Conservation (phyloP, 1,139 yeast species). For the Lodderomyces metapsilosis region DNA sequence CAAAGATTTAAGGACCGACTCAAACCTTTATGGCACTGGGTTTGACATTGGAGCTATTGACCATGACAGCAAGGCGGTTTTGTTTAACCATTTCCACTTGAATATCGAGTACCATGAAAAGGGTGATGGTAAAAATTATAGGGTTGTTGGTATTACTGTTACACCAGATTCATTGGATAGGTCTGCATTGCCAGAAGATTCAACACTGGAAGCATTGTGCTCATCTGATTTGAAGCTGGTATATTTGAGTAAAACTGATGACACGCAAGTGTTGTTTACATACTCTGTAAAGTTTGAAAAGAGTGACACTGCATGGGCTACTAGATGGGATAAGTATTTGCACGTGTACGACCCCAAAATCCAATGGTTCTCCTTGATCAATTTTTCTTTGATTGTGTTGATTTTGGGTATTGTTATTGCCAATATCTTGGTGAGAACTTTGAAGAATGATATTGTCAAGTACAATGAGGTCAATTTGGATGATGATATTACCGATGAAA, state of each 20-base stretch:
- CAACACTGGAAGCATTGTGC: conserved; percentile 26
- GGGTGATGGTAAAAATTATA: conserved; percentile 53
- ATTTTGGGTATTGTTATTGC: conserved; percentile 77
- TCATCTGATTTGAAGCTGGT: conserved; percentile 26
- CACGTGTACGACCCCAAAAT: conserved; percentile 90
- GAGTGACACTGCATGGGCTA: conserved; percentile 88
- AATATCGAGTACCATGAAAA: conserved; percentile 79
- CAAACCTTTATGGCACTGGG: conserved; percentile 73
- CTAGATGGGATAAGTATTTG: conserved; percentile 97
- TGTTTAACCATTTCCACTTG: conserved; percentile 81
- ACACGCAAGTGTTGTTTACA: conserved; percentile 35
- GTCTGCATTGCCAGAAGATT: conserved; percentile 26
- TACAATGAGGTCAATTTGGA: conserved; percentile 89
- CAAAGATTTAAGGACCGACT: conserved; percentile 54
- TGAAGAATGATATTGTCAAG: conserved; percentile 80
- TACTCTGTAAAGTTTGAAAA: conserved; percentile 58
- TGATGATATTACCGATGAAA: conserved; percentile 86
- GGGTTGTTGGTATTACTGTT: conserved; percentile 91
- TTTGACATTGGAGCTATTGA: conserved; percentile 72
- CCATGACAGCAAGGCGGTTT: conserved; percentile 48
- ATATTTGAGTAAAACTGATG: conserved; percentile 28
- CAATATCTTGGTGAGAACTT: conserved; percentile 75
- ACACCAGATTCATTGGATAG: conserved; percentile 65
- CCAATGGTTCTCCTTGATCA: conserved; percentile 91
- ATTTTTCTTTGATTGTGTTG: conserved; percentile 78